A percentile compares a stretch with the other conserved stretches of the same genome.
These are phyloP conservation scores for Thinopyrum obtusiflorum DNA, from an alignment of 202 grass and related monocot genomes.

Conservation along the genomic window DNA sequence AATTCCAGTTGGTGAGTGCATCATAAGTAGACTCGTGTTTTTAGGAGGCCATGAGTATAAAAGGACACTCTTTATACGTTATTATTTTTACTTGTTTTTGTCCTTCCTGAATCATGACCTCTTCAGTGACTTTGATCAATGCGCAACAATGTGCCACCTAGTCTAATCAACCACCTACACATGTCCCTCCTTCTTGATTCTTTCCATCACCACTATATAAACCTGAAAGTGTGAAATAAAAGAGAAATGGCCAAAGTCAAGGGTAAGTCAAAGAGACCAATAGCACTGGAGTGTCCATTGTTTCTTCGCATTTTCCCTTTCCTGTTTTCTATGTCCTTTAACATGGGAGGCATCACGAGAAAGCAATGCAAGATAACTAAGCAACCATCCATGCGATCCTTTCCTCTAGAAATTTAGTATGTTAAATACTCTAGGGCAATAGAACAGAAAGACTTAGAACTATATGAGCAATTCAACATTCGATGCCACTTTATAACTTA, in stretches of 20 bases:
- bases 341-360: background rate
- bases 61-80: too few relatives aligned
- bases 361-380: background rate
- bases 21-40: background rate
- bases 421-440: too few relatives aligned
- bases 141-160: background rate
- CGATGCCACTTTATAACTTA: too few relatives aligned
- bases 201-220: too few relatives aligned
- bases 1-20: background rate
- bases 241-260: background rate
- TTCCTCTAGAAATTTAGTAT: too few relatives aligned
- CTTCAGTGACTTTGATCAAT: background rate
- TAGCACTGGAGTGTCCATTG: background rate
- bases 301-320: background rate
- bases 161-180: background rate
- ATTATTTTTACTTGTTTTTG: background rate
- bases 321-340: background rate
- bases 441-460: too few relatives aligned
- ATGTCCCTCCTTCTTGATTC: background rate
- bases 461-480: too few relatives aligned
- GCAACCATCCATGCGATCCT: too few relatives aligned
- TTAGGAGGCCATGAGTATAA: too few relatives aligned
- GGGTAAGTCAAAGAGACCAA: background rate
- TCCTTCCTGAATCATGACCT: background rate
- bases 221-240: too few relatives aligned